Percentiles rank a stretch among this genome's conserved stretches.
Conservation (phyloP, 768 basidiomycete species). For the Mycena amicta region DNA sequence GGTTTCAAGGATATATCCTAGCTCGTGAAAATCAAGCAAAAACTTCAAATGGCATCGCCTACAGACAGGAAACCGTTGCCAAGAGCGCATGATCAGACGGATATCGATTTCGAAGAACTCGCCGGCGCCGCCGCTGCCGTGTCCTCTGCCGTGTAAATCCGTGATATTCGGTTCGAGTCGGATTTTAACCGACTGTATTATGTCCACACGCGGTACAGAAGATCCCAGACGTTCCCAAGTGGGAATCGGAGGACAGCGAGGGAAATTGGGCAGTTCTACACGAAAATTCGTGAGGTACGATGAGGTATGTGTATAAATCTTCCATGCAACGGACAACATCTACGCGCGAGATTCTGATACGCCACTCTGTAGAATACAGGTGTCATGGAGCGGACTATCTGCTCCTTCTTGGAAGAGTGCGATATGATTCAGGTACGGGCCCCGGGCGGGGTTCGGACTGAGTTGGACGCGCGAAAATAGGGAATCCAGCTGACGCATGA, state of each 20-base stretch:
- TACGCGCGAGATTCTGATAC: neutral
- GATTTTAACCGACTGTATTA: conserved; percentile 69
- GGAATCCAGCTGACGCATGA: conserved; percentile 73
- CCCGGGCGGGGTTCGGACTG: neutral
- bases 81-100: conserved; percentile 58
- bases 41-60: conserved; percentile 40
- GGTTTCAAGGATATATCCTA: conserved; percentile 35
- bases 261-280: conserved; percentile 61
- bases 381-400: conserved; percentile 69
- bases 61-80: conserved; percentile 54
- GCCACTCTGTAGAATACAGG: conserved; percentile 49
- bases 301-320: conserved; percentile 45
- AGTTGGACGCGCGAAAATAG: conserved; percentile 34
- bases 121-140: conserved; percentile 14
- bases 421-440: conserved; percentile 67
- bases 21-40: conserved; percentile 5
- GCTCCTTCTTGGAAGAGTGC: conserved; percentile 74
- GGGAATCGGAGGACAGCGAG: conserved; percentile 45
- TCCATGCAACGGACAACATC: neutral
- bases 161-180: conserved; percentile 63
- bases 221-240: conserved; percentile 58
- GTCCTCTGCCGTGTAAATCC: conserved; percentile 12
- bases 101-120: conserved; percentile 33
- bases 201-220: conserved; percentile 66
- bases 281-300: conserved; percentile 57